Evolutionary conservation across 257 asterid genomes (phyloP), one percentile per base, ranked within the genome.

Genomic region (Nemophila menziesii): DNA sequence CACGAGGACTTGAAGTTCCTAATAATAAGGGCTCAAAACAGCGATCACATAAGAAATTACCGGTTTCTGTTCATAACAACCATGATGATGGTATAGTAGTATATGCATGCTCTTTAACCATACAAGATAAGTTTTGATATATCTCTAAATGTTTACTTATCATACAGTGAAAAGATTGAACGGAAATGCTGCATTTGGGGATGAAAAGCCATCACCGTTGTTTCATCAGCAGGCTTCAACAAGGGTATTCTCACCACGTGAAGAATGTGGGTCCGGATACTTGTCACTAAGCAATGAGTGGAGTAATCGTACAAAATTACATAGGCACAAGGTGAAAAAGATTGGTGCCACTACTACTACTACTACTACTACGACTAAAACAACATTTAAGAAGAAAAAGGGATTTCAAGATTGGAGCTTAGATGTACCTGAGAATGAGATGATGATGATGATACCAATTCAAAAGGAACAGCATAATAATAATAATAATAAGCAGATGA

Each of bases 1-100:
- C 96, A 34, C 81, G 99, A 44, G 96, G 96, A 24, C 66, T 92
- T 60, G 99, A 92, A 48, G 69, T 72, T 63, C 90, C 87, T 3
- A 79, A 75, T 3, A 79, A 75, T 66, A 82, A 58, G 76, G 86
- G 86, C 39, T 75, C 95, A 22, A 92, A 86, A 63, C 99, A 86
- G 46, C 71, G 99, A 43, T 79, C 99, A 16, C 95, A 85, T 36
- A 73, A 86, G 72, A 82, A 61, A 66, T 69, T 79, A 53, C 50
- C 79, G 16, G 79, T 70, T 52, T 70, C 84, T 27, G 86, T 86
- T 22, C 78, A 70, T 57, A 74, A 61, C 60, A 86, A 73, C 33
- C 46, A 80, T 60, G 84, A 64, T n/a, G 86, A 76, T 14, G 62
- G 80, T 42, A 36, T n/a, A n/a, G n/a, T n/a, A n/a, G n/a, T n/a